Evolutionary conservation across 345 rosid genomes (phyloP), one percentile per base, ranked within the genome.

Genomic region (Draba incana): DNA sequence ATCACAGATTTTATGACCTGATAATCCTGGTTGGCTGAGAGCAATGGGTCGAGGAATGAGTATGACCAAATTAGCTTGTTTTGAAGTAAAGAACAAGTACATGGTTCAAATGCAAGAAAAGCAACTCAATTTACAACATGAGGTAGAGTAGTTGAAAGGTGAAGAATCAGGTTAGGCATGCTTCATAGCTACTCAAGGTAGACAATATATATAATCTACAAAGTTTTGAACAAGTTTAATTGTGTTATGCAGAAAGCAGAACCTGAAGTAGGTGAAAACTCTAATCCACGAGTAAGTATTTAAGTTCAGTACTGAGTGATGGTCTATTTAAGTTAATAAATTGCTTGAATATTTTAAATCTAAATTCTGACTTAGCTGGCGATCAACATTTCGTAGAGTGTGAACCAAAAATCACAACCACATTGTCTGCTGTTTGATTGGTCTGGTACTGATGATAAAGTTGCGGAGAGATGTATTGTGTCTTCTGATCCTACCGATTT

Each of bases 31-130:
- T 6, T 49, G 35, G 3, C 2, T 58, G n/a, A 23, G 24, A 12
- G 64, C 64, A 58, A 41, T 42, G 23, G 64, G 37, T 41, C 25
- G 64, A 41, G 49, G 49, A 6, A 58, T 58, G 49, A 60, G 39
- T 43, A 16, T 25, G 39, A 60, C 1, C 24, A 60, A 60, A n/a
- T 24, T 60, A 13, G 51, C 64, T 4, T 60, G 48, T 27, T 59
- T 43, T 25, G 8, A 56, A 3, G 2, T 56, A 4, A 56, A 56
- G 4, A 35, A 8, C 4, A 56, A 56, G 45, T 56, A 37, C 9
- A 4, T 37, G 14, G 4, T 4, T 16, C 1, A 56, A 56, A 56
- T 56, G 61, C 28, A 56, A 56, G 4, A 56, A 8, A 35, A 12
- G 0, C 61, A 56, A 56, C 4, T 10, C 16, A 27, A 56, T 8